Conservation (phyloP, 2,329 filamentous ascomycete species). For the Penicillium psychrosexuale region DNA sequence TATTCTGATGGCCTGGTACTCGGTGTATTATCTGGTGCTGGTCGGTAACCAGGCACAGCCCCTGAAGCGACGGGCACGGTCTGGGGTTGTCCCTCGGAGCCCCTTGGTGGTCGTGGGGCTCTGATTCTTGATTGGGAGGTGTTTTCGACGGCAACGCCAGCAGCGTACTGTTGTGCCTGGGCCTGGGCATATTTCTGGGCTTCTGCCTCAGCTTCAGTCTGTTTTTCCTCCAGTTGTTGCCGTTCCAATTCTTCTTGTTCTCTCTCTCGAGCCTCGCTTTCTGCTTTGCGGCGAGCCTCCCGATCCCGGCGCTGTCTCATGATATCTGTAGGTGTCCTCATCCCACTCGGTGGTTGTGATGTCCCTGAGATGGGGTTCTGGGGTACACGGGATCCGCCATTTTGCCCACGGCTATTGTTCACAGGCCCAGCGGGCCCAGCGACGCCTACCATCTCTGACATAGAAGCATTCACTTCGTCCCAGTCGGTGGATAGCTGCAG, state of each 20-base stretch:
- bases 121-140: conserved; percentile 27
- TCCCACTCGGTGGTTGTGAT: conserved; percentile 53
- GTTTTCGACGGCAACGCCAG: conserved; percentile 39
- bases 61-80: conserved; percentile 8
- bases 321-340: conserved; percentile 83
- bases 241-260: conserved; percentile 54
- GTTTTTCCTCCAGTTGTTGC: conserved; percentile 38
- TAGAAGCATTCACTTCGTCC: conserved; percentile 83
- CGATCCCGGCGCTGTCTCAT: conserved; percentile 82
- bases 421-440: conserved; percentile 44
- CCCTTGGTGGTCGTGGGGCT: conserved; percentile 11
- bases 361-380: conserved; percentile 54
- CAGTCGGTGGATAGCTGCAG: conserved; percentile 78
- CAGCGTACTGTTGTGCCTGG: conserved; percentile 42
- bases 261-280: conserved; percentile 60
- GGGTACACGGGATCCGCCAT: conserved; percentile 55
- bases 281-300: conserved; percentile 67
- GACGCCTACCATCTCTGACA: conserved; percentile 76
- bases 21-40: conserved; percentile 12
- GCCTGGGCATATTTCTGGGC: conserved; percentile 27
- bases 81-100: conserved; percentile 13
- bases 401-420: conserved; percentile 56
- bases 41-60: conserved; percentile 11
- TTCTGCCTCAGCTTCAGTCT: conserved; percentile 26
- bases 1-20: conserved; percentile 19